Percentiles rank a stretch among this genome's conserved stretches.
Evolutionary conservation across 2,329 filamentous ascomycete species (phyloP).

Genomic region (Penicillium sp.): DNA sequence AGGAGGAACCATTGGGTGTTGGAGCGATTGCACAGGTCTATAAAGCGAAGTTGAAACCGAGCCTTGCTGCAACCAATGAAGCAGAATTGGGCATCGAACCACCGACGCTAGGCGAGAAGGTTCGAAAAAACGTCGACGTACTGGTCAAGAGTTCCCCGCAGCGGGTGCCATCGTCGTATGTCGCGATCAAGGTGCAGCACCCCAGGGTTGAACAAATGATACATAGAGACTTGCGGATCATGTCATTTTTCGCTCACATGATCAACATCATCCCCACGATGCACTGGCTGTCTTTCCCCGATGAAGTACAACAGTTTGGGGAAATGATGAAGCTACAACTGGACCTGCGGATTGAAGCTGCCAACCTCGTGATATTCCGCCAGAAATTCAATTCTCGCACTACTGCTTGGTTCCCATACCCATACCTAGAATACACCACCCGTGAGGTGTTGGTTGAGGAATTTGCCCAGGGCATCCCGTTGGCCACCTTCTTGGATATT

Average conservation of each 20-base stretch:
- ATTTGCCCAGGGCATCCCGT: slow-evolving; percentile 89
- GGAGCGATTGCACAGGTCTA: slow-evolving; percentile 98
- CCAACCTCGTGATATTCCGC: slow-evolving; percentile 82
- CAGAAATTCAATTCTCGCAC: slow-evolving; percentile 85
- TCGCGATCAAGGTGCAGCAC: slow-evolving; percentile 94
- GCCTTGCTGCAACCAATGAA: slow-evolving; percentile 65
- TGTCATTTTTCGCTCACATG: slow-evolving; percentile 81
- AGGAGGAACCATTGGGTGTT: slow-evolving; percentile 84
- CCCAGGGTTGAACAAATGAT: slow-evolving; percentile 87
- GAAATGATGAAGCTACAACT: slow-evolving; percentile 99
- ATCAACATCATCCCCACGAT: slow-evolving; percentile 90
- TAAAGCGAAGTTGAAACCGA: slow-evolving; percentile 84
- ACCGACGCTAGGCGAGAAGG: slow-evolving; percentile 63
- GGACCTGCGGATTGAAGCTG: slow-evolving; percentile 89
- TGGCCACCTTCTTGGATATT: slow-evolving; percentile 85
- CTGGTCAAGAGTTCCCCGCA: slow-evolving; percentile 83
- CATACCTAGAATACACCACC: slow-evolving; percentile 89
- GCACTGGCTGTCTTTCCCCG: slow-evolving; percentile 93
- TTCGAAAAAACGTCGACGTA: slow-evolving; percentile 78
- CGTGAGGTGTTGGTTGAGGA: slow-evolving; percentile 92
- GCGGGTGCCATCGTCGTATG: slow-evolving; percentile 83
- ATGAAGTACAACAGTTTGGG: slow-evolving; percentile 90
- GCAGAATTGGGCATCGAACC: slow-evolving; percentile 54
- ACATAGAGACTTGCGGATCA: slow-evolving; percentile 86
- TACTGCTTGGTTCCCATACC: slow-evolving; percentile 95